Evolutionary conservation across 1,139 yeast species (phyloP).

Genomic region (Kodamaea suecica): DNA sequence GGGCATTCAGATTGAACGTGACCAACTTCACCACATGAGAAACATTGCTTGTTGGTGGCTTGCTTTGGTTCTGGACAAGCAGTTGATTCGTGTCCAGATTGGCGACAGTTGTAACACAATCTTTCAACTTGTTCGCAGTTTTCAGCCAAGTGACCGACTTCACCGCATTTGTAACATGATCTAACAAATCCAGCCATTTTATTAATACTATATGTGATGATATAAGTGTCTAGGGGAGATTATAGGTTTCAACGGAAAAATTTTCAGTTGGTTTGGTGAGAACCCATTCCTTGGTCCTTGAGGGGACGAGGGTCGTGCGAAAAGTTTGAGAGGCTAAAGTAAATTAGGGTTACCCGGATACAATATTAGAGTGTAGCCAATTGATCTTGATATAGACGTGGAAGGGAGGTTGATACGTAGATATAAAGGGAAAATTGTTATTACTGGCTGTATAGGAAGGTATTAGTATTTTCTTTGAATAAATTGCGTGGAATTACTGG

Average conservation of each 20-base stretch:
- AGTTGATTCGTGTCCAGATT: conserved; percentile 85
- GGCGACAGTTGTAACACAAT: conserved; percentile 89
- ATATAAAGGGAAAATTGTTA: too few species aligned
- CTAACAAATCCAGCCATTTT: conserved; percentile 68
- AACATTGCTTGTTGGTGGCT: conserved; percentile 81
- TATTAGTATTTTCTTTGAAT: too few species aligned
- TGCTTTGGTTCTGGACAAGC: conserved; percentile 88
- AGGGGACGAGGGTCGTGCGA: conserved; percentile 1
- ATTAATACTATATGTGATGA: not conserved
- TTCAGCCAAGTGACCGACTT: conserved; percentile 88
- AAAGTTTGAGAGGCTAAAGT: too few species aligned
- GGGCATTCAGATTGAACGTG: conserved; percentile 71
- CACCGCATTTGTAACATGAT: conserved; percentile 91
- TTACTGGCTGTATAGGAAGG: too few species aligned
- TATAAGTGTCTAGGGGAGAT: conserved; percentile 4
- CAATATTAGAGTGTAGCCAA: too few species aligned
- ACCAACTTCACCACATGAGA: conserved; percentile 76
- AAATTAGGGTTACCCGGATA: too few species aligned
- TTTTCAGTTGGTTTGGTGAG: conserved; percentile 8
- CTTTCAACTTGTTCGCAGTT: conserved; percentile 79
- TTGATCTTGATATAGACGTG: too few species aligned
- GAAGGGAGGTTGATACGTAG: too few species aligned
- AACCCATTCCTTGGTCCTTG: not conserved
- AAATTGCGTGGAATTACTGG: too few species aligned
- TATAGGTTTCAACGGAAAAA: conserved; percentile 11